phyloP scores from a whole-genome alignment of 441 rosid genomes.

The Adansonia rubrostipa region DNA sequence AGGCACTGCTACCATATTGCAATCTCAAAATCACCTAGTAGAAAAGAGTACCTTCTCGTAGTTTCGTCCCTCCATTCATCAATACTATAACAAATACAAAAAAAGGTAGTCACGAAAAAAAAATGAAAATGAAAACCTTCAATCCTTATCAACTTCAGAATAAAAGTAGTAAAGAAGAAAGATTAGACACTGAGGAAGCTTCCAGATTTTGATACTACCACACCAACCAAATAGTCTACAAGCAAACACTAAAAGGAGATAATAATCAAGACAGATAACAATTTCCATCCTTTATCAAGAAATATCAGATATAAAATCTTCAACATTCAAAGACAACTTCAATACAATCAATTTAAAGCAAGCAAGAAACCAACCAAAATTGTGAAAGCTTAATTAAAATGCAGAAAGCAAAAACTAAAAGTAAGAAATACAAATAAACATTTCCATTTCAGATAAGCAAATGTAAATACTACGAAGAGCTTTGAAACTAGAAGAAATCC shows the following conservation, averaged over 20 bases:
- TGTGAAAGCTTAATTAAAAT: neutral
- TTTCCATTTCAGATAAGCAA: slow-evolving; percentile 10
- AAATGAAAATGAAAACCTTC: neutral
- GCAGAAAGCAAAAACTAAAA: neutral
- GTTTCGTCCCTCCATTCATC: slow-evolving; percentile 34
- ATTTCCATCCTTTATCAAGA: neutral
- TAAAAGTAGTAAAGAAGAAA: neutral
- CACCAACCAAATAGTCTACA: neutral
- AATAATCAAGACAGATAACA: neutral
- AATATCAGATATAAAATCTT: neutral
- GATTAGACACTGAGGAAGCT: neutral
- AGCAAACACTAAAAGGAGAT: slow-evolving; percentile 7
- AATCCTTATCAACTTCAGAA: neutral
- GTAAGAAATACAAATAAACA: neutral
- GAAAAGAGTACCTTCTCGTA: slow-evolving; percentile 23
- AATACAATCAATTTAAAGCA: slow-evolving; percentile 5
- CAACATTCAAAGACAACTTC: neutral
- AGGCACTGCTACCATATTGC: slow-evolving; percentile 46
- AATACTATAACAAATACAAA: slow-evolving; percentile 19
- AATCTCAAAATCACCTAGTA: slow-evolving; percentile 24
- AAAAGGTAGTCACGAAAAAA: slow-evolving; percentile 4
- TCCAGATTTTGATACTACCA: neutral
- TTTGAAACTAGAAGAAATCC: neutral
- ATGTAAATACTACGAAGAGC: neutral
- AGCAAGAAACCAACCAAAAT: slow-evolving; percentile 14